Evolutionary conservation across 495 filamentous ascomycete species (phyloP), one percentile per base, ranked within the genome.

Genomic region (Penicillium argentinense): DNA sequence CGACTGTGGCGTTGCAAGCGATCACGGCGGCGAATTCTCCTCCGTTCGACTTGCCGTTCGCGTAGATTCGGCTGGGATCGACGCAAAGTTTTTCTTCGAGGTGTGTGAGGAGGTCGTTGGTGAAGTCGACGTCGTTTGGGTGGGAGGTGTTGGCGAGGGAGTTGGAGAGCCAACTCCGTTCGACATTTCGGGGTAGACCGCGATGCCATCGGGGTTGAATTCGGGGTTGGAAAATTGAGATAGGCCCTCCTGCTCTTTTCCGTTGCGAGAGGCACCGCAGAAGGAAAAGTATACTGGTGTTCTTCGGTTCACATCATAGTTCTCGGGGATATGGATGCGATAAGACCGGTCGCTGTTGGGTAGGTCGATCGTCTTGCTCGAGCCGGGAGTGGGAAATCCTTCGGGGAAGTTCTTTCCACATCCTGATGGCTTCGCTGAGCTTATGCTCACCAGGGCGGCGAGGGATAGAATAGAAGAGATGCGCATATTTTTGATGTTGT

Each of bases 1-100:
- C 66, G 8, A 64, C 56, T 1, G 53, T 61, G 5, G 60, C 37
- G 27, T 72, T 59, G 58, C 82, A 84, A 1, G 81, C 79, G 1
- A 85, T 69, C 0, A 75, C 60, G 19, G 65, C 65, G 5, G 73
- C 68, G 45, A 84, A 78, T 2, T 78, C 78, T 4, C 79, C 82
- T 16, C 81, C 82, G 50, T 83, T 80, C 0, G 78, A 82, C 49
- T 82, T 80, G 3, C 82, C 81, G 5, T 71, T 69, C 1, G 80
- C 77, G 46, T 78, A 84, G 24, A 83, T 59, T 21, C 78, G 73
- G 29, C 51, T 51, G 3, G 60, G 42, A 46, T 84, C 79, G 42
- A 84, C 67, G 58, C 79, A 82, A 32, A 75, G 63, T 14, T 50
- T 47, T 13, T 59, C 49, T 49, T 67, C 52, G 19, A 76, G 45